phyloP scores from a whole-genome alignment of 129 eudicot genomes.

The Lactuca sativa region DNA sequence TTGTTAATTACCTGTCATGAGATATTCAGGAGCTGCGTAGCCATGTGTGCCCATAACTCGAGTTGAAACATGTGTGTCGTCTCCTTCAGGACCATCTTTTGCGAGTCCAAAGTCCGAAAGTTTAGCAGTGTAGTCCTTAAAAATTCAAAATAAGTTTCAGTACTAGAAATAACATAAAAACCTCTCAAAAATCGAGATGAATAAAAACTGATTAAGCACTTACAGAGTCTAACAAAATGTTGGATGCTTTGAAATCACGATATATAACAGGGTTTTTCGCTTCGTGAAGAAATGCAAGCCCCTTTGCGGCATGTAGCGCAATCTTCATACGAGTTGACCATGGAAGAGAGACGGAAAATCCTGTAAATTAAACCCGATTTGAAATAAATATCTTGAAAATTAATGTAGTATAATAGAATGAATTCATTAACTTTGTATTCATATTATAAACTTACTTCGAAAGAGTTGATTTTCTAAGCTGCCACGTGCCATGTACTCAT shows the following conservation, averaged over 20 bases:
- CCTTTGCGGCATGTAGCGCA: slow-evolving; percentile 77
- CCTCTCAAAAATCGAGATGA: not conserved
- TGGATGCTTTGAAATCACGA: slow-evolving; percentile 85
- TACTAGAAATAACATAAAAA: not conserved
- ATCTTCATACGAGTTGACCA: slow-evolving; percentile 87
- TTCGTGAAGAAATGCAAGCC: slow-evolving; percentile 83
- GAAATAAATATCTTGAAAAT: not conserved
- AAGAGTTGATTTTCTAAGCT: slow-evolving; percentile 96
- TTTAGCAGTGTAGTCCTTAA: slow-evolving; percentile 47
- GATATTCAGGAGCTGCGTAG: slow-evolving; percentile 75
- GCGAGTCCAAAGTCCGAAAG: slow-evolving; percentile 56
- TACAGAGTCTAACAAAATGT: slow-evolving; percentile 78
- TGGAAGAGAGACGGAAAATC: slow-evolving; percentile 76
- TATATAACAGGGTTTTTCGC: slow-evolving; percentile 67
- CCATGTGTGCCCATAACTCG: slow-evolving; percentile 66
- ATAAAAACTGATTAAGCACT: not conserved
- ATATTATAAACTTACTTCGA: slow-evolving; percentile 56
- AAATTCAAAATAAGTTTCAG: slow-evolving; percentile 5
- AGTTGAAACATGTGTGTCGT: slow-evolving; percentile 46
- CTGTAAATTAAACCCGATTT: slow-evolving; percentile 32
- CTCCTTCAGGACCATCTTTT: slow-evolving; percentile 47
- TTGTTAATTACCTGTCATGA: slow-evolving; percentile 55
- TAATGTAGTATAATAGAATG: not conserved
- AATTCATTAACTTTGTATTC: not conserved
- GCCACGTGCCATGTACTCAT: slow-evolving; percentile 97